phyloP scores from a whole-genome alignment of 2,329 filamentous ascomycete species.

The Aspergillus carbonarius region DNA sequence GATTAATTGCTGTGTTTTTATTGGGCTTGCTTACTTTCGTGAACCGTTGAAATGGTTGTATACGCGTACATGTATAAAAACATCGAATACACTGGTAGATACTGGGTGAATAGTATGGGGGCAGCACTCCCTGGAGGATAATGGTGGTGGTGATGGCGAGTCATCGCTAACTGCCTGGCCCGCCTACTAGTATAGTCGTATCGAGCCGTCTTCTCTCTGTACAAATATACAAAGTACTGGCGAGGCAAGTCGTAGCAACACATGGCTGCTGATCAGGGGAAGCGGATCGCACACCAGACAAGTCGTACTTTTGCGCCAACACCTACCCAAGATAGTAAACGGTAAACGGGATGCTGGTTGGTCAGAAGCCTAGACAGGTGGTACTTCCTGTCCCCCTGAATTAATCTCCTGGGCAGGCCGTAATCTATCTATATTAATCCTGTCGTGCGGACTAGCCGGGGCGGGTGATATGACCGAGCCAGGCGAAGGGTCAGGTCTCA shows the following conservation, averaged over 20 bases:
- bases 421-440: not conserved
- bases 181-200: too few species aligned
- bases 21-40: too few species aligned
- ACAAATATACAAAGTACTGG: not conserved
- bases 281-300: not conserved
- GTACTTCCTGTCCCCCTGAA: not conserved
- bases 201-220: not conserved
- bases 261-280: conserved; percentile 17
- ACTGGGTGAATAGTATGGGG: too few species aligned
- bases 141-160: too few species aligned
- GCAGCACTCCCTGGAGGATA: too few species aligned
- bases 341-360: conserved; percentile 3
- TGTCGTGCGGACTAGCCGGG: not conserved
- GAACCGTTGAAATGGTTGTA: too few species aligned
- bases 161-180: too few species aligned
- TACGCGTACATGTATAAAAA: too few species aligned
- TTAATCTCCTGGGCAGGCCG: not conserved
- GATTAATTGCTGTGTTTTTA: too few species aligned
- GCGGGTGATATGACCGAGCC: not conserved
- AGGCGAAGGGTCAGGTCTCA: too few species aligned
- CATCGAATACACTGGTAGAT: too few species aligned
- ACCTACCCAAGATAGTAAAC: conserved; percentile 8
- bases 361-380: not conserved
- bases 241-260: not conserved
- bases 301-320: not conserved